Percentiles rank a stretch among this genome's conserved stretches.
Evolutionary conservation across 257 asterid species (phyloP).

Genomic region (Mentha longifolia): DNA sequence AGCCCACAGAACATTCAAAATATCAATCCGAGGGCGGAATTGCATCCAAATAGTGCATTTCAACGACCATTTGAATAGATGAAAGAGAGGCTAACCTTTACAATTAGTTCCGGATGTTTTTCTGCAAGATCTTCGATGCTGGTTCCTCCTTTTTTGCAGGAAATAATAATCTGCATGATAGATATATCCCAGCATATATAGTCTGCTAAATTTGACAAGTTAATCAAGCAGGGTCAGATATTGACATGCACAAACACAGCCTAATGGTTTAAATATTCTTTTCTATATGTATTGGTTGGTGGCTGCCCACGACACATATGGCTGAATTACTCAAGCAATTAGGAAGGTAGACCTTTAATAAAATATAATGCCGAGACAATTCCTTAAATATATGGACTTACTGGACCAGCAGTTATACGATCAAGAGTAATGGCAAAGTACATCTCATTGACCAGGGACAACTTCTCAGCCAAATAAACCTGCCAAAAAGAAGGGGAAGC

Average conservation of each 20-base stretch:
- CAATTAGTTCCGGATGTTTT: conserved; percentile 89
- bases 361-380: too few species aligned
- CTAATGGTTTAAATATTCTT: too few species aligned
- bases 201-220: too few species aligned
- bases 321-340: too few species aligned
- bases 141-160: conserved; percentile 97
- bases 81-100: conserved; percentile 58
- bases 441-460: conserved; percentile 98
- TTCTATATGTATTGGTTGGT: too few species aligned
- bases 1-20: conserved; percentile 25
- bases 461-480: conserved; percentile 92
- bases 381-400: conserved; percentile 51
- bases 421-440: conserved; percentile 98
- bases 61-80: not conserved
- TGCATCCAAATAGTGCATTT: conserved; percentile 5
- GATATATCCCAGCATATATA: too few species aligned
- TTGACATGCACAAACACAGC: too few species aligned
- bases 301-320: too few species aligned
- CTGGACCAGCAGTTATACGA: conserved; percentile 96
- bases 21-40: not conserved
- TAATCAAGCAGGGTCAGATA: too few species aligned
- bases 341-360: too few species aligned
- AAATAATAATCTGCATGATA: conserved; percentile 71
- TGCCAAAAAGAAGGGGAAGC: conserved; percentile 36
- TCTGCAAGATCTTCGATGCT: conserved; percentile 99